Conservation (phyloP, 768 basidiomycete genomes). For the Strobilomyces echinocephalus region DNA sequence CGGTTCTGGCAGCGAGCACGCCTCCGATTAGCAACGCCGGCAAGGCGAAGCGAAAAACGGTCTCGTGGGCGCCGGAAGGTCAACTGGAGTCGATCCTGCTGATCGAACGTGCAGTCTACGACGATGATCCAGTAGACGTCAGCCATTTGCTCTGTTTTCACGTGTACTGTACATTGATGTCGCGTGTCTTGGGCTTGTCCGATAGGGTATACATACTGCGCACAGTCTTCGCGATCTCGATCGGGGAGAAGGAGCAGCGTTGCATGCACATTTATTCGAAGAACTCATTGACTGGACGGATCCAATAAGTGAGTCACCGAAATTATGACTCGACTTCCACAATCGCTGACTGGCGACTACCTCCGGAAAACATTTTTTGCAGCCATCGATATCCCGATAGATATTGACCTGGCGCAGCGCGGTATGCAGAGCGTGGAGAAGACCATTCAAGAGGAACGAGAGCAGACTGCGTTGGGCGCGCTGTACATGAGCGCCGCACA, state of each 20-base stretch:
- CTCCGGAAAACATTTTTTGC: background rate
- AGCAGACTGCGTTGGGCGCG: slow-evolving; percentile 70
- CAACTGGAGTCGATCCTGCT: slow-evolving; percentile 69
- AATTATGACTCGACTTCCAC: slow-evolving; percentile 12
- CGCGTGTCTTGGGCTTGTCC: slow-evolving; percentile 32
- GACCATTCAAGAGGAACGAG: slow-evolving; percentile 66
- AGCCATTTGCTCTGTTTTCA: slow-evolving; percentile 47
- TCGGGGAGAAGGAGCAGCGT: slow-evolving; percentile 79
- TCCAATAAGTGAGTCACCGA: slow-evolving; percentile 60
- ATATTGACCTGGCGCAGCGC: slow-evolving; percentile 49
- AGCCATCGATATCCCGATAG: slow-evolving; percentile 63
- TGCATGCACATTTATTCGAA: slow-evolving; percentile 80
- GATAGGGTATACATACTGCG: slow-evolving; percentile 65
- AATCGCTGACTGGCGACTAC: slow-evolving; percentile 20
- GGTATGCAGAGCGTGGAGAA: slow-evolving; percentile 71
- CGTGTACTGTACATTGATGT: slow-evolving; percentile 50
- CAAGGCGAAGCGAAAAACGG: slow-evolving; percentile 67
- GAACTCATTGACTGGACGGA: slow-evolving; percentile 85
- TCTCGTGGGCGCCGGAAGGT: slow-evolving; percentile 73
- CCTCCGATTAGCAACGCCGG: slow-evolving; percentile 39
- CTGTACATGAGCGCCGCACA: slow-evolving; percentile 66
- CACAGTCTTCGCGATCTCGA: slow-evolving; percentile 83
- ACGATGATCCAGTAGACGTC: slow-evolving; percentile 85
- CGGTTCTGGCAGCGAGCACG: slow-evolving; percentile 27
- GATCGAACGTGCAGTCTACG: slow-evolving; percentile 85